Conservation (phyloP, 2,329 filamentous ascomycete species). For the Cladophialophora carrionii region DNA sequence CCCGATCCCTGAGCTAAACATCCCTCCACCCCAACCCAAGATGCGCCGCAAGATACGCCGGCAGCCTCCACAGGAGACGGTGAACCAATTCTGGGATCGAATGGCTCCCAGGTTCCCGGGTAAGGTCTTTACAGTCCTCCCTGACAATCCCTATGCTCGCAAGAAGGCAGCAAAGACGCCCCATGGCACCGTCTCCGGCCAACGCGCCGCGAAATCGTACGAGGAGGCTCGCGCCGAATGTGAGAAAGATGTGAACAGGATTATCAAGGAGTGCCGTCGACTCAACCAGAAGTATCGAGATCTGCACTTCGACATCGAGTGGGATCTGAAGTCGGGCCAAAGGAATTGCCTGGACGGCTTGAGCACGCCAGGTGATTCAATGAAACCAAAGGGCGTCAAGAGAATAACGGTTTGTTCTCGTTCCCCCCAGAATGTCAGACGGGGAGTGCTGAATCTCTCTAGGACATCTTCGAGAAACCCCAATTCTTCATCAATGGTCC, state of each 20-base stretch:
- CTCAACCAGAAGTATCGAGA: constrained; percentile 86
- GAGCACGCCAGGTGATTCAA: constrained; percentile 43
- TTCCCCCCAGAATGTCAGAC: background rate
- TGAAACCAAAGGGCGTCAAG: constrained; percentile 72
- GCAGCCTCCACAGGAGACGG: constrained; percentile 63
- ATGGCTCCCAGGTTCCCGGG: constrained; percentile 72
- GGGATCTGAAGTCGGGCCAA: constrained; percentile 66
- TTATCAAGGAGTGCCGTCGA: constrained; percentile 67
- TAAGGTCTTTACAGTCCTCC: constrained; percentile 72
- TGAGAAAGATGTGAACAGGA: constrained; percentile 61
- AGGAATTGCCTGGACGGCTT: constrained; percentile 59
- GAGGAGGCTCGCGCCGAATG: constrained; percentile 73
- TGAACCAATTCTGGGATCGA: constrained; percentile 74
- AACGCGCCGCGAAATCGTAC: constrained; percentile 68
- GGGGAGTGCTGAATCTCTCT: constrained; percentile 37
- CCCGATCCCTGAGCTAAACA: constrained; percentile 12
- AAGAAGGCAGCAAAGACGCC: constrained; percentile 61
- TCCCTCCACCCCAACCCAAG: constrained; percentile 16
- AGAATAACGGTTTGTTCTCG: constrained; percentile 59
- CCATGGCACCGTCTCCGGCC: constrained; percentile 57
- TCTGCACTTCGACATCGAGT: constrained; percentile 82
- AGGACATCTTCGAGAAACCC: constrained; percentile 78
- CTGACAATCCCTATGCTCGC: constrained; percentile 67
- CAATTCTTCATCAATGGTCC: constrained; percentile 78
- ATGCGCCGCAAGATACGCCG: constrained; percentile 35